These are phyloP conservation scores for Penicillium crustosum DNA, from an alignment of 2,329 filamentous ascomycete species.

Conservation along the genomic window DNA sequence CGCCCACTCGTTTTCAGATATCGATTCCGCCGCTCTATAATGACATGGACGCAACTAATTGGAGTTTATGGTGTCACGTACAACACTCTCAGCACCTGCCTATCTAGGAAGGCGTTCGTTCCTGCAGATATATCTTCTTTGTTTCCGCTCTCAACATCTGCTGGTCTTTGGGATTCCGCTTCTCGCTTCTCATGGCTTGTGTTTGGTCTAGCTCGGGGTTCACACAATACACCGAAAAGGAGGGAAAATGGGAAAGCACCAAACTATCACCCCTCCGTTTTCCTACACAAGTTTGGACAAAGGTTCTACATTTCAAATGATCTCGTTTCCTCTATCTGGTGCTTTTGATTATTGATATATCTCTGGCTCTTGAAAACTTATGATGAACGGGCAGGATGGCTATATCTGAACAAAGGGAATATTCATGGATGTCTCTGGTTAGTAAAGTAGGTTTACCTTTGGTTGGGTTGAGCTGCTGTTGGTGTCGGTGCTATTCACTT, in stretches of 20 bases:
- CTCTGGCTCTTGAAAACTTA: background rate
- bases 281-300: background rate
- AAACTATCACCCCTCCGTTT: background rate
- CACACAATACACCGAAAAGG: too few species aligned
- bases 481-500: too few species aligned
- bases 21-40: background rate
- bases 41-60: background rate
- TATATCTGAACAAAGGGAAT: background rate
- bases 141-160: background rate
- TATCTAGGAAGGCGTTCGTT: background rate
- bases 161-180: background rate
- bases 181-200: background rate
- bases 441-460: background rate
- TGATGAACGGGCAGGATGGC: background rate
- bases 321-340: background rate
- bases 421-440: background rate
- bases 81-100: background rate
- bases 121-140: background rate
- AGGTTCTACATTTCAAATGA: too few species aligned
- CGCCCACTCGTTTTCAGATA: background rate
- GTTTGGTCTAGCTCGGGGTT: too few species aligned
- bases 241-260: too few species aligned
- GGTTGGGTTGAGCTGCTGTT: background rate
- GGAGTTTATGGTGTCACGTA: background rate
- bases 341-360: background rate